phyloP scores from a whole-genome alignment of 2,329 filamentous ascomycete species.

The Xylariomycetidae sp. region DNA sequence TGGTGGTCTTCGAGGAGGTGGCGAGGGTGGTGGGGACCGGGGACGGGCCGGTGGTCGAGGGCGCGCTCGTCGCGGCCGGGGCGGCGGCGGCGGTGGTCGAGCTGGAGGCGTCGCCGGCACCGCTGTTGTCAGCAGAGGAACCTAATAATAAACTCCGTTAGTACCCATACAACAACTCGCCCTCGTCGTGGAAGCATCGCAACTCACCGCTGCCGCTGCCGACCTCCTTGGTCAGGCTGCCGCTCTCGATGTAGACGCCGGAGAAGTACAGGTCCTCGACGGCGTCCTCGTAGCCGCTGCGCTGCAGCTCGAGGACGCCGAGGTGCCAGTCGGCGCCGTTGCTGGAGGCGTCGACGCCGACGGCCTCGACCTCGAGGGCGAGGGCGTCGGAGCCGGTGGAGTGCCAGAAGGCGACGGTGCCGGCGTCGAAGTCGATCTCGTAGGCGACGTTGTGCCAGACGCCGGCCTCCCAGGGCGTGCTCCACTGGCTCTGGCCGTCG shows the following conservation, averaged over 20 bases:
- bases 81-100: constrained; percentile 6
- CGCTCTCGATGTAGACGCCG: constrained; percentile 64
- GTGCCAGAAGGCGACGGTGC: constrained; percentile 63
- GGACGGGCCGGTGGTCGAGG: no score
- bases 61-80: constrained; percentile 1
- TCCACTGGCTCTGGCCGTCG: constrained; percentile 55
- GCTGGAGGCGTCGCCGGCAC: constrained; percentile 2
- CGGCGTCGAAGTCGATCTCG: constrained; percentile 60
- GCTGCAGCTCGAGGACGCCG: constrained; percentile 60
- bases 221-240: constrained; percentile 31
- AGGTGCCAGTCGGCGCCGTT: constrained; percentile 70
- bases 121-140: constrained; percentile 6
- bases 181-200: not conserved
- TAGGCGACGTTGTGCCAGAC: constrained; percentile 74
- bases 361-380: constrained; percentile 51
- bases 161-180: not conserved
- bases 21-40: no score
- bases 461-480: constrained; percentile 51
- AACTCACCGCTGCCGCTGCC: constrained; percentile 14
- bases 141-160: not conserved
- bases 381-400: constrained; percentile 56
- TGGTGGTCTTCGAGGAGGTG: no score
- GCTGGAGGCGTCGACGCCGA: constrained; percentile 53
- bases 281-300: constrained; percentile 44
- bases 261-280: constrained; percentile 67